Evolutionary conservation across 2,329 filamentous ascomycete genomes (phyloP).

Genomic region (Scortechinia acanthostroma): DNA sequence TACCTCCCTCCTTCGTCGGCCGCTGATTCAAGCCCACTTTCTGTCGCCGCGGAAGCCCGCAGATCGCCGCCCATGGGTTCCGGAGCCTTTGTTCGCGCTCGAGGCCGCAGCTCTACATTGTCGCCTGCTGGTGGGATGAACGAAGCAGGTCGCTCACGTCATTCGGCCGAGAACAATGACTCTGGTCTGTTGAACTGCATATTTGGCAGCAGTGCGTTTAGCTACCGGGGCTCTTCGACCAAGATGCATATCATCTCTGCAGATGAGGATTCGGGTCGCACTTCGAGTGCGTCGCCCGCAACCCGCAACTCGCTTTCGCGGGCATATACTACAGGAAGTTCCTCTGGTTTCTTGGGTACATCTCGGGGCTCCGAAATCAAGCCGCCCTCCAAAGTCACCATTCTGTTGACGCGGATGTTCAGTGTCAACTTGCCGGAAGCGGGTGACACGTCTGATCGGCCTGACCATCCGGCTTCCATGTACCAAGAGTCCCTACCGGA

Average conservation of each 20-base stretch:
- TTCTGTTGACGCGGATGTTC: slow-evolving; percentile 50
- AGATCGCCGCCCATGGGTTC: slow-evolving; percentile 18
- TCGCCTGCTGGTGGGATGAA: slow-evolving; percentile 18
- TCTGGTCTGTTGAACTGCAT: slow-evolving; percentile 45
- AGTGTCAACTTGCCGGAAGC: slow-evolving; percentile 40
- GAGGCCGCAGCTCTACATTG: slow-evolving; percentile 29
- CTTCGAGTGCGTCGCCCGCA: neutral
- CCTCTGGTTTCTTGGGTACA: neutral
- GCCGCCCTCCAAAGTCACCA: slow-evolving; percentile 35
- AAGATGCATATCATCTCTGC: slow-evolving; percentile 48
- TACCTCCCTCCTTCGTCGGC: slow-evolving; percentile 12
- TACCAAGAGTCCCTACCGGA: slow-evolving; percentile 21
- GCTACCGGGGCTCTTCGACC: slow-evolving; percentile 48
- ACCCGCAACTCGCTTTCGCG: neutral
- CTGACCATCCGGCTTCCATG: slow-evolving; percentile 18
- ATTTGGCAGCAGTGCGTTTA: slow-evolving; percentile 49
- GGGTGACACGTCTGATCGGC: slow-evolving; percentile 20
- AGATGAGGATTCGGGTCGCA: slow-evolving; percentile 15
- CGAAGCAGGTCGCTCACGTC: slow-evolving; percentile 22
- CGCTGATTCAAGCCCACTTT: slow-evolving; percentile 3
- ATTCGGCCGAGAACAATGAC: slow-evolving; percentile 37
- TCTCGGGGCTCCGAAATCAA: slow-evolving; percentile 17
- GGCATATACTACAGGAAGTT: neutral
- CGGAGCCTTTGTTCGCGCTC: slow-evolving; percentile 27
- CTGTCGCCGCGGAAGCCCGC: slow-evolving; percentile 10